Base-by-base conservation (phyloP, 2,329 filamentous ascomycete species). In the Beauveria pseudobassiana region DNA sequence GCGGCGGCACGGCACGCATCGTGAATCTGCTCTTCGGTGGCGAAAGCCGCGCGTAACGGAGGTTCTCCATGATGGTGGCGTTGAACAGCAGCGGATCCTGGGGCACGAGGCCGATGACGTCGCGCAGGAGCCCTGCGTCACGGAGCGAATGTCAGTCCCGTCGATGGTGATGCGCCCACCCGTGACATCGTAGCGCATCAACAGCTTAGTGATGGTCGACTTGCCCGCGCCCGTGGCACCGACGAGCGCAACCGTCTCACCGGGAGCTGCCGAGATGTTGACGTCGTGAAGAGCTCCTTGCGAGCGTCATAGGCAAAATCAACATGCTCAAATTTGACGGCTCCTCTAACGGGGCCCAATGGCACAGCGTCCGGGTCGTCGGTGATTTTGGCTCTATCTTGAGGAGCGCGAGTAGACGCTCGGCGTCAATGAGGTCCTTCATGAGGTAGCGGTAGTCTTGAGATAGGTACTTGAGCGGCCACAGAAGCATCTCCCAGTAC, bases 31-130 rank as follows among this genome's bases (percentile, higher is more conserved):
- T 77, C 78, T 34, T 82, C 75, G 0, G 79, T 73, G 2, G 78
- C 14, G 73, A 67, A 0, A 78, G 76, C 63, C 78, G 80, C 24
- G 80, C 81, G 60, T 83, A 84, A 57, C 77, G 73, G 12, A 84
- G 72, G 63, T 84, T 84, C 69, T 82, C 82, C 73, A 82, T 82
- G 60, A 84, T 75, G 2, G 76, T 78, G 43, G 82, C 80, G 67
- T 83, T 82, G 69, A 84, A 83, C 5, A 79, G 70, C 28, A 78
- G 73, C 0, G 77, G 76, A 1, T 77, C 73, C 52, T 79, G 77
- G 0, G 77, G 77, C 14, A 79, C 77, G 4, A 79, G 76, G 3
- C 76, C 77, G 48, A 79, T 78, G 53, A 75, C 72, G 54, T 69
- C 68, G 30, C 77, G 74, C 3, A 79, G 68, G 75, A 77, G 20